Base-by-base conservation (phyloP, 2,329 filamentous ascomycete species). In the Bipolaris oryzae region DNA sequence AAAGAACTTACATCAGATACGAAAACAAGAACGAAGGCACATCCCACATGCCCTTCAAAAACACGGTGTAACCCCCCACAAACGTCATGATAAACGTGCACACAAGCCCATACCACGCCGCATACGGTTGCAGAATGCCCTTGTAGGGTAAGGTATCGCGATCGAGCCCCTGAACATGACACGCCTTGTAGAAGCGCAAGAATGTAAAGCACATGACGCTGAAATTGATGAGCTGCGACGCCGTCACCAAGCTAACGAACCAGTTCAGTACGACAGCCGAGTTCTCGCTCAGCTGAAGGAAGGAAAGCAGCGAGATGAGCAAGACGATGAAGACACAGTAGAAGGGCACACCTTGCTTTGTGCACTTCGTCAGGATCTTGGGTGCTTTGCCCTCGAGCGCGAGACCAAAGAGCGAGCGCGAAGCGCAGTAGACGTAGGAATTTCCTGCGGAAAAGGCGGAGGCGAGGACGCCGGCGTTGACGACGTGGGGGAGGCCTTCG, bases 61-160 rank as follows among this genome's bases (percentile, higher is more conserved):
- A 95, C 1, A 93, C 89, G 0, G 87, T 83, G 61, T 92, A 94
- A 0, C 90, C 90, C 7, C 88, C 86, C 1, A 92, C 86, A 64
- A 93, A 86, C 0, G 87, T 84, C 87, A 94, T 92, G 61, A 89
- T 74, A 46, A 85, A 84, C 1, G 87, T 89, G 23, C 84, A 85
- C 0, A 79, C 71, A 5, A 91, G 76, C 0, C 85, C 87, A 46
- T 87, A 86, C 70, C 84, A 93, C 0, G 90, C 89, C 0, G 85
- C 82, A 65, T 87, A 93, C 2, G 91, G 91, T 78, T 92, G 89
- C 41, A 85, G 81, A 60, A 81, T 82, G 0, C 86, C 86, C 61
- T 83, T 87, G 77, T 91, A 92, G 0, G 89, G 89, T n/a, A 94
- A 77, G 0, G 81, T 82, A 35, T 86, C 81, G 5, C 89, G 84